Conservation (phyloP, 2,329 filamentous ascomycete genomes). For the Pestalotiopsis sp. region DNA sequence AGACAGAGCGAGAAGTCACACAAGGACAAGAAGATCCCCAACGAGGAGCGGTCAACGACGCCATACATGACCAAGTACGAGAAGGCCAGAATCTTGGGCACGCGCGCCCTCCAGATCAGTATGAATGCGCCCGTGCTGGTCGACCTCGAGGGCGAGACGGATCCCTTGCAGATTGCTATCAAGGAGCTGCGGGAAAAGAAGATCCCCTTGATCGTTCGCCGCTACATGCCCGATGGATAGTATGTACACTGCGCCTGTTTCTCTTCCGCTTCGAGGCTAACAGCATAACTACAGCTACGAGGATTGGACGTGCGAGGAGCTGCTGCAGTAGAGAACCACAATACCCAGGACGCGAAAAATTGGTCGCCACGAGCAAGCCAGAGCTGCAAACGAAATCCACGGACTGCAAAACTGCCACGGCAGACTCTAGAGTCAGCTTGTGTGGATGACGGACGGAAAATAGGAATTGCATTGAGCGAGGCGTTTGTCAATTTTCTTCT, state of each 20-base stretch:
- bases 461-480: constrained; percentile 9
- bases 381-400: neutral
- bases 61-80: constrained; percentile 99
- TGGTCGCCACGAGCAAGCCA: neutral
- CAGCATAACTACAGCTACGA: constrained; percentile 69
- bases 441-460: neutral
- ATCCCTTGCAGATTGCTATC: constrained; percentile 94
- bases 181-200: constrained; percentile 99
- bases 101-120: constrained; percentile 92
- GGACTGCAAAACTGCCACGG: neutral
- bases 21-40: constrained; percentile 86
- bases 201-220: constrained; percentile 90
- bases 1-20: constrained; percentile 56
- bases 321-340: constrained; percentile 57
- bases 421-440: neutral
- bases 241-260: constrained; percentile 49
- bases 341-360: neutral
- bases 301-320: constrained; percentile 98
- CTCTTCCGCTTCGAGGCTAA: neutral
- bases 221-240: constrained; percentile 96
- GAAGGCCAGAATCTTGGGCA: constrained; percentile 87
- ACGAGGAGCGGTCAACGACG: constrained; percentile 85
- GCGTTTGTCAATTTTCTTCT: constrained; percentile 9
- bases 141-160: constrained; percentile 95
- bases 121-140: constrained; percentile 98